Conservation (phyloP, 371 early-diverging fungal genomes). For the Apophysomyces trapeziformis region DNA sequence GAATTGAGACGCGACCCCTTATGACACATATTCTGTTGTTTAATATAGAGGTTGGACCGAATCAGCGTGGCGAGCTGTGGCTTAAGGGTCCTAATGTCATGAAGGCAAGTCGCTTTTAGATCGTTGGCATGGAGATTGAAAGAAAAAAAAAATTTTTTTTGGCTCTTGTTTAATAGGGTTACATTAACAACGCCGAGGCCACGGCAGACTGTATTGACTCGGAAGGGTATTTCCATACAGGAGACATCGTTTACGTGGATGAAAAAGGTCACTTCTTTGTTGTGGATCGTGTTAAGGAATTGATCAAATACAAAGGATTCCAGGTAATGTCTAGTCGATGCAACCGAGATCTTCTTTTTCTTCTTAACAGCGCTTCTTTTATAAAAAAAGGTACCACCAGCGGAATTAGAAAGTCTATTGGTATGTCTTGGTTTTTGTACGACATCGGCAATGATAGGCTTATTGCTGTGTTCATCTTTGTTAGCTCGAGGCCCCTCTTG, state of each 20-base stretch:
- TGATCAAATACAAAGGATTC: conserved; percentile 81
- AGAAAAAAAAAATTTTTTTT: background rate
- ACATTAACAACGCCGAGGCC: conserved; percentile 69
- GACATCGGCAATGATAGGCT: background rate
- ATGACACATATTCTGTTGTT: no score
- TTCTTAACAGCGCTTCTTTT: background rate
- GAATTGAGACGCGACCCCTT: no score
- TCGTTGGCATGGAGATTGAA: no score
- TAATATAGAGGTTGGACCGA: conserved; percentile 51
- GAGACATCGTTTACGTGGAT: conserved; percentile 80
- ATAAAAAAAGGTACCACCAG: conserved; percentile 54
- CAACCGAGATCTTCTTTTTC: background rate
- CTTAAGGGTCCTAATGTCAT: conserved; percentile 82
- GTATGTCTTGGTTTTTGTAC: conserved; percentile 11
- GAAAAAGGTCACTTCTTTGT: conserved; percentile 63
- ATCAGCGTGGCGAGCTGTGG: conserved; percentile 73
- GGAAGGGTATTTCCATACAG: conserved; percentile 78
- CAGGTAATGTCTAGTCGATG: conserved; percentile 33
- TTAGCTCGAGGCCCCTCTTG: conserved; percentile 61
- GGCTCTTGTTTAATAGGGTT: conserved; percentile 54
- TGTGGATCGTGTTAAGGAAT: conserved; percentile 76
- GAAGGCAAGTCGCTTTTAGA: conserved; percentile 36
- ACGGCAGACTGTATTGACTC: conserved; percentile 64
- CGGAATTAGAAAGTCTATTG: conserved; percentile 74
- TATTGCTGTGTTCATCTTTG: background rate